Base-by-base conservation (phyloP, 306 rosid genomes). In the Cicer cuneatum region DNA sequence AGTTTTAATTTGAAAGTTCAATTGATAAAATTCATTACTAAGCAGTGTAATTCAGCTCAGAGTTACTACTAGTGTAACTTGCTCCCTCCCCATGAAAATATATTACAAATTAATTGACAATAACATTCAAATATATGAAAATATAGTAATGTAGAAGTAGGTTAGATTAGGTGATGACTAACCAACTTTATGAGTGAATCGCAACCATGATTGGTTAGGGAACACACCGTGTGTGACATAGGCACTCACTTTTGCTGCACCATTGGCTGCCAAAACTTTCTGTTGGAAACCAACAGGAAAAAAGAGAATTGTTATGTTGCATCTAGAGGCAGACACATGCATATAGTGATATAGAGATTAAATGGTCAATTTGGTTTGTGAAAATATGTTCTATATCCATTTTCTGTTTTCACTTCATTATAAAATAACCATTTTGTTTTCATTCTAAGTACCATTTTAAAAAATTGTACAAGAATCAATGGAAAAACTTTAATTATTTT, bases 181-280 rank as follows among this genome's bases (percentile, higher is more conserved):
- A 92, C 99, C 95, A 66, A 87, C 71, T 78, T 83, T 85, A 79
- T 86, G 90, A 54, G 81, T 73, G 84, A 94, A 94, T 73, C 87
- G 84, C 81, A 83, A 86, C 97, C 97, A 94, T 13, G 96, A 91
- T 29, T 72, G 75, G 75, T 88, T 90, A 12, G 98, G 99, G 83
- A 94, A 94, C 18, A 94, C 99, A 7, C 93, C 99, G 7, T 91
- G 97, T 18, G 97, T 90, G 68, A 92, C 97, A 57, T 88, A 90
- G 45, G 97, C 96, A 54, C 99, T 90, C 76, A 92, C 96, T 87
- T 90, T 92, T 46, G 89, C 87, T 43, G 99, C 99, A 51, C 97
- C 97, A 77, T 94, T 77, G 76, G 92, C 87, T 11, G 90, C 90
- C 85, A 92, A 86, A 39, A 94, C 96, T 90, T 90, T 94, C 97